phyloP scores from a whole-genome alignment of 2,329 filamentous ascomycete genomes.

The Gyromitra esculenta region DNA sequence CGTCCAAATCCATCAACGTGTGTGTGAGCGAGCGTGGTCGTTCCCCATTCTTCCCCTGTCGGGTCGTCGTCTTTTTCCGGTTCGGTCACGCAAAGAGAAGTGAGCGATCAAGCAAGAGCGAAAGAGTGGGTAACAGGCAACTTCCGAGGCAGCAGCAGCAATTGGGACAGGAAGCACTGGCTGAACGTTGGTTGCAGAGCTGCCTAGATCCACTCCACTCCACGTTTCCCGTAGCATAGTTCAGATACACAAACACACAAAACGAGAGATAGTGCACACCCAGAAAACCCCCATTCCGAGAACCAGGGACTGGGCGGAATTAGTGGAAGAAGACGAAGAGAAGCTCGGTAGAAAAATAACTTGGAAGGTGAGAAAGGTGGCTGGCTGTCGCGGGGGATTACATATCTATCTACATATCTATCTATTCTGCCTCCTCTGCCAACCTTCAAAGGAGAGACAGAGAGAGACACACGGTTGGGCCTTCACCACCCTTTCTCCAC shows the following conservation, averaged over 20 bases:
- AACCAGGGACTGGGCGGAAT: slow-evolving; percentile 38
- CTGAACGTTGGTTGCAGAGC: slow-evolving; percentile 32
- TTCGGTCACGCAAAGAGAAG: slow-evolving; percentile 29
- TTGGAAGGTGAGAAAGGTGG: slow-evolving; percentile 11
- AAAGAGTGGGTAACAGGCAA: slow-evolving; percentile 18
- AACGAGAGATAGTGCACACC: slow-evolving; percentile 28
- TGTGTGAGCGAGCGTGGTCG: slow-evolving; percentile 32
- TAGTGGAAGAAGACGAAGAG: slow-evolving; percentile 24
- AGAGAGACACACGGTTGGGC: slow-evolving; percentile 41
- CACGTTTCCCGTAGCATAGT: slow-evolving; percentile 11
- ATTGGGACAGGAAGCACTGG: slow-evolving; percentile 24
- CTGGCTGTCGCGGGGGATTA: slow-evolving; percentile 20
- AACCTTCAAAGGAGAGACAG: slow-evolving; percentile 23
- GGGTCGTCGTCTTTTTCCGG: slow-evolving; percentile 50
- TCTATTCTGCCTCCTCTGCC: slow-evolving; percentile 5
- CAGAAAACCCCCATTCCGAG: slow-evolving; percentile 36
- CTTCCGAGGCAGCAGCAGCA: slow-evolving; percentile 25
- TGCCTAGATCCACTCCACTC: slow-evolving; percentile 21
- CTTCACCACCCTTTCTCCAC: slow-evolving; percentile 33
- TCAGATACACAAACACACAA: slow-evolving; percentile 40
- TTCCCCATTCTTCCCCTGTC: slow-evolving; percentile 43
- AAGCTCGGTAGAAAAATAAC: slow-evolving; percentile 27
- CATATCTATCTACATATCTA: slow-evolving; percentile 30
- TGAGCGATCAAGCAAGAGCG: not conserved
- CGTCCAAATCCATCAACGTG: slow-evolving; percentile 31